phyloP scores from a whole-genome alignment of 495 filamentous ascomycete species.

The Paragyromitra xinjiangensis region DNA sequence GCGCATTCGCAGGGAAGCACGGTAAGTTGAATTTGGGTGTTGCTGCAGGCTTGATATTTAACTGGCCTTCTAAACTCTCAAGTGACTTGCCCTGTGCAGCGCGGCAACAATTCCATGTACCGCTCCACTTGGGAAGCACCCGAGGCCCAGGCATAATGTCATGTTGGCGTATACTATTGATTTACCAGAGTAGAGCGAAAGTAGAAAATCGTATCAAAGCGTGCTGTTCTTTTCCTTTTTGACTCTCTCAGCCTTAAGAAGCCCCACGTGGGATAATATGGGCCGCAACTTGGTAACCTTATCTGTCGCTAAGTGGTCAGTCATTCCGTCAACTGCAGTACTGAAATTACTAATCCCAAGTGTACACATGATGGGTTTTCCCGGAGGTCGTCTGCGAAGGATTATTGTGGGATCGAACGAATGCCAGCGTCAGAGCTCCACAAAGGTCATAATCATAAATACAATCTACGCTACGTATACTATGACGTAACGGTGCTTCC shows the following conservation, averaged over 20 bases:
- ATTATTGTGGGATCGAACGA: neutral
- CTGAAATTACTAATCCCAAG: constrained; percentile 10
- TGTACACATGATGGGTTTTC: neutral
- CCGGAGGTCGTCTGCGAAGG: neutral
- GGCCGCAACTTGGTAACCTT: constrained; percentile 25
- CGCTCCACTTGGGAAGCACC: constrained; percentile 12
- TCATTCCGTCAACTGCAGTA: neutral
- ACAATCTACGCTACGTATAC: neutral
- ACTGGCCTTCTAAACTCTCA: constrained; percentile 5
- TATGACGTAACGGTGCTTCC: neutral
- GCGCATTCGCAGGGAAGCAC: neutral
- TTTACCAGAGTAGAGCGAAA: neutral
- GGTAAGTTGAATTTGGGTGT: neutral
- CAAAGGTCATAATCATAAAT: neutral
- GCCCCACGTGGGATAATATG: constrained; percentile 33
- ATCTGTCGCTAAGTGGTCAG: constrained; percentile 9
- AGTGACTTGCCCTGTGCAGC: neutral
- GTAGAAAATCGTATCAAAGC: constrained; percentile 4
- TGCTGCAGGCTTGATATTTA: neutral
- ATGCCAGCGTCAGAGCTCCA: neutral
- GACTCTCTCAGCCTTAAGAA: constrained; percentile 30
- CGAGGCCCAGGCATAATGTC: neutral
- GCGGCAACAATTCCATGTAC: constrained; percentile 3
- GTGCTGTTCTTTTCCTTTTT: constrained; percentile 26
- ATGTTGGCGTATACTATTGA: neutral